These are phyloP conservation scores for Nadsonia fulvescens DNA, from an alignment of 805 yeast genomes.

Conservation along the genomic window DNA sequence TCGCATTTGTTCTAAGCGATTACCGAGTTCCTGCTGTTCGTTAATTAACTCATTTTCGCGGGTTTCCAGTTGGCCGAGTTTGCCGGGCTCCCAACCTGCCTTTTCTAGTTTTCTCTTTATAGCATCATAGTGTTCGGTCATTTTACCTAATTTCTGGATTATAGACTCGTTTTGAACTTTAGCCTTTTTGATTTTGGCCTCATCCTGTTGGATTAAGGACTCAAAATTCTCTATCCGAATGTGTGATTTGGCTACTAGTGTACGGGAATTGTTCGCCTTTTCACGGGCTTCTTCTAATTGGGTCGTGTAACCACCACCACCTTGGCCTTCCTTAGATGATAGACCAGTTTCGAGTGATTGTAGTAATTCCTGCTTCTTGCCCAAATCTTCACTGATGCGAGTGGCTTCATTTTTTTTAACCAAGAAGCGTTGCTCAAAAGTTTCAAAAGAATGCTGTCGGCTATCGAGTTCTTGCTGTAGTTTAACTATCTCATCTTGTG, in stretches of 20 bases:
- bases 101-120: slow-evolving; percentile 27
- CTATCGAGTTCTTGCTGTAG: slow-evolving; percentile 17
- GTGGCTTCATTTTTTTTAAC: slow-evolving; percentile 27
- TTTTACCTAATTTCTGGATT: slow-evolving; percentile 25
- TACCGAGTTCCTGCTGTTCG: slow-evolving; percentile 26
- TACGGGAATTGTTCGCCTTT: slow-evolving; percentile 32
- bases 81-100: slow-evolving; percentile 26
- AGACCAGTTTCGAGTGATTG: slow-evolving; percentile 78
- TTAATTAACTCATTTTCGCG: slow-evolving; percentile 20
- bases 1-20: slow-evolving; percentile 35
- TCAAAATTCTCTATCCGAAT: slow-evolving; percentile 40
- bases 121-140: slow-evolving; percentile 22
- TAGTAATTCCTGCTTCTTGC: slow-evolving; percentile 56
- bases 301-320: slow-evolving; percentile 61
- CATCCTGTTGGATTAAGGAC: slow-evolving; percentile 29
- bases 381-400: slow-evolving; percentile 27
- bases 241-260: slow-evolving; percentile 38
- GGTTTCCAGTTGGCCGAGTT: slow-evolving; percentile 10
- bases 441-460: slow-evolving; percentile 19
- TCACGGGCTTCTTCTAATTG: slow-evolving; percentile 51
- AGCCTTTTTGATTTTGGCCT: slow-evolving; percentile 27
- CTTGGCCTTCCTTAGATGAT: slow-evolving; percentile 59
- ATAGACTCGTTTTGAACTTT: slow-evolving; percentile 26
- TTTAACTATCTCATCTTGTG: slow-evolving; percentile 20
- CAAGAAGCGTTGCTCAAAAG: slow-evolving; percentile 28